Evolutionary conservation across 352 stramenopile genomes (phyloP), one percentile per base, ranked within the genome.

Genomic region (Globisporangium echinulatum): DNA sequence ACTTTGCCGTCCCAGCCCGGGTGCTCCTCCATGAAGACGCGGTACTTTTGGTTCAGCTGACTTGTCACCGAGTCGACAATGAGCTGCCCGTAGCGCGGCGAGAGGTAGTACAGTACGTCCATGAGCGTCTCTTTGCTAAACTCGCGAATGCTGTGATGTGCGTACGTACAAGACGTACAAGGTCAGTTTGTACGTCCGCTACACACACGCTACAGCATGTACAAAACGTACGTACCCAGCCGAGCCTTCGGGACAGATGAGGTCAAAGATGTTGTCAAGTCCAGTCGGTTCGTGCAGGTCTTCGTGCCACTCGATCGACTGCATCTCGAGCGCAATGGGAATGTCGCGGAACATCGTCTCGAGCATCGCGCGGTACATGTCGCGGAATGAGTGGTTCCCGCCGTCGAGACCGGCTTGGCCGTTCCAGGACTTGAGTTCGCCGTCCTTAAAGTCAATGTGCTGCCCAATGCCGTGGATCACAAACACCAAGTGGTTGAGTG

Each of bases 121-220:
- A 98, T 96, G 39, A 98, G 73, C 0, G 92, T 97, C 67, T 97
- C 90, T 63, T 98, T 98, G 63, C 88, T 96, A 64, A 97, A 98
- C 38, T 96, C 77, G 46, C 92, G 78, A 64, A 98, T 90, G 43
- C 85, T 92, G 62, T 7, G 36, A 5, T 33, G 25, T 33, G 25
- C 25, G 25, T 33, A 33, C 25, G 25, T 33, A 33, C 25, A 33
- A 33, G 25, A 33, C 25, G 25, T 33, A 33, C 25, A 33, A 33
- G 25, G 25, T 33, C 25, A 33, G 25, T 33, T 3, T 33, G 25
- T 33, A 33, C 25, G 25, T 33, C 25, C 25, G 25, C 25, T 33
- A 33, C 13, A 10, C 3, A 11, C 17, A 19, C 17, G 17, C 17
- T 19, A 19, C 17, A 19, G 17, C 0, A 7, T 52, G 4, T 38